Conservation (phyloP, 1,284 basidiomycete species). For the Malassezia globosa region DNA sequence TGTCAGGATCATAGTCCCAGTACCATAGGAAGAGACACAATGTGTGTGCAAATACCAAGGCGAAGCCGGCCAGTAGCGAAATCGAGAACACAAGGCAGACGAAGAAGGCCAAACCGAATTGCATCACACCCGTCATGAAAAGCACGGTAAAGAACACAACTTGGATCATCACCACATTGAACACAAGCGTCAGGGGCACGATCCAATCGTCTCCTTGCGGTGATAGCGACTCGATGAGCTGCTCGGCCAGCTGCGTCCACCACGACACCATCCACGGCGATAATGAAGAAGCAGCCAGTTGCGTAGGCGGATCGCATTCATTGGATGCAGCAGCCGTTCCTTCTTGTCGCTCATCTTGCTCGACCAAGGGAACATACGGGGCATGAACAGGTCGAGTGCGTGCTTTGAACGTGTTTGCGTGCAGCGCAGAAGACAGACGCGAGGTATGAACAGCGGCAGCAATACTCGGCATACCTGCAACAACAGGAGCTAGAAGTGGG, state of each 20-base stretch:
- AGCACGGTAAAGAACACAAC: conserved; percentile 28
- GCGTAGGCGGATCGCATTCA: background rate
- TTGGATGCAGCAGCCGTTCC: background rate
- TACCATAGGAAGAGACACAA: conserved; percentile 74
- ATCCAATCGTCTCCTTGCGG: conserved; percentile 35
- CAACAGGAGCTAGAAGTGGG: conserved; percentile 73
- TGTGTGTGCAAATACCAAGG: conserved; percentile 53
- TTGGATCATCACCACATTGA: conserved; percentile 28
- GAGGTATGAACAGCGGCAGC: conserved; percentile 86
- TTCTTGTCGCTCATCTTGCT: background rate
- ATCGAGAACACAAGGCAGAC: conserved; percentile 36
- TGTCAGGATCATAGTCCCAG: conserved; percentile 64
- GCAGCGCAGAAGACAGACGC: conserved; percentile 72
- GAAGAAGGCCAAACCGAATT: conserved; percentile 34
- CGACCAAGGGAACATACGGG: conserved; percentile 5
- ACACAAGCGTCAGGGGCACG: conserved; percentile 29
- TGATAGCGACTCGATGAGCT: background rate
- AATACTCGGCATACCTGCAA: conserved; percentile 61
- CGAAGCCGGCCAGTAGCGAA: conserved; percentile 53
- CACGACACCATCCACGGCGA: background rate
- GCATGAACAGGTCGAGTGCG: conserved; percentile 6
- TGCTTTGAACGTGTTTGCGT: conserved; percentile 48
- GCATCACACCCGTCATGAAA: conserved; percentile 23
- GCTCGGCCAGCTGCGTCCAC: background rate
- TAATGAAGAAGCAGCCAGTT: background rate